phyloP scores from a whole-genome alignment of 805 yeast genomes.

The Pichia cephalocereana region DNA sequence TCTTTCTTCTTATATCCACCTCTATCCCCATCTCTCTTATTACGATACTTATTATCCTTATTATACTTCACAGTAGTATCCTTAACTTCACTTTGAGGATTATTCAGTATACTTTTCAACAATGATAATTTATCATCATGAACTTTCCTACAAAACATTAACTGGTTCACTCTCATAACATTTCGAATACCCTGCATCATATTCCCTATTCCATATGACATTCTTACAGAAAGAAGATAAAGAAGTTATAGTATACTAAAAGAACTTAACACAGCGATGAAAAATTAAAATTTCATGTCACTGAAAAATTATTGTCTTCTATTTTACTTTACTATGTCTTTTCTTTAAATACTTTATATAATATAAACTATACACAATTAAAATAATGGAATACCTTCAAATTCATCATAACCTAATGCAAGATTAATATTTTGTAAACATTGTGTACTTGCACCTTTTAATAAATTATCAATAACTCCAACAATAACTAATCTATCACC shows the following conservation, averaged over 20 bases:
- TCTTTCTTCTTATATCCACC: neutral
- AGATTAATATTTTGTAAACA: slow-evolving; percentile 94
- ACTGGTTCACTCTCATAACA: neutral
- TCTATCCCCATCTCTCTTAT: neutral
- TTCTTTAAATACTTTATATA: too few relatives aligned
- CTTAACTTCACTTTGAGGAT: neutral
- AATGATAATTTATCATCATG: neutral
- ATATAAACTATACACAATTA: neutral
- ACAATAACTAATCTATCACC: slow-evolving; percentile 89
- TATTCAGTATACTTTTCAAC: neutral
- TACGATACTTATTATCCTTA: neutral
- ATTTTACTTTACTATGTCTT: too few relatives aligned
- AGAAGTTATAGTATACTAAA: too few relatives aligned
- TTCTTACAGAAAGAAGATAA: neutral
- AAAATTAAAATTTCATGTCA: too few relatives aligned
- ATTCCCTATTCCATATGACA: neutral
- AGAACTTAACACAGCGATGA: too few relatives aligned
- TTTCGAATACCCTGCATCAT: neutral
- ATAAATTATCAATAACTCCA: slow-evolving; percentile 89
- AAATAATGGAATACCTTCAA: slow-evolving; percentile 74
- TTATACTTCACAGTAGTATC: neutral
- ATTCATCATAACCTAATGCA: slow-evolving; percentile 84
- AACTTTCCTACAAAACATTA: neutral
- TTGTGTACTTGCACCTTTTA: slow-evolving; percentile 98
- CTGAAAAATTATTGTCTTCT: too few relatives aligned